These are phyloP conservation scores for Fusarium torreyae DNA, from an alignment of 2,329 filamentous ascomycete species.

Conservation along the genomic window DNA sequence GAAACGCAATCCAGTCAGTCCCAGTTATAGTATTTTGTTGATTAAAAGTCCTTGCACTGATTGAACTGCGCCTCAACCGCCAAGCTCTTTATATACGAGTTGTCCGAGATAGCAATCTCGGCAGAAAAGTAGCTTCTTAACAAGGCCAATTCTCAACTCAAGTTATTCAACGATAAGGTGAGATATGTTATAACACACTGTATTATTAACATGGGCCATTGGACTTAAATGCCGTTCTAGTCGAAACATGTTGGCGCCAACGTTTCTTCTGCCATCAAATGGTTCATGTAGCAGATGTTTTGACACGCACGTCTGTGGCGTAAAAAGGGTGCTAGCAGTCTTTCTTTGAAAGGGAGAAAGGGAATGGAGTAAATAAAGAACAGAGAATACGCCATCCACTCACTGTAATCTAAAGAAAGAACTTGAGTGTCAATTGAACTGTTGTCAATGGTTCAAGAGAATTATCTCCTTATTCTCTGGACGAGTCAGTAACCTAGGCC, in stretches of 20 bases:
- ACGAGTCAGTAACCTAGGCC: conserved; percentile 19
- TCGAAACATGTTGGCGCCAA: conserved; percentile 22
- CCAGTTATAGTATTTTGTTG: neutral
- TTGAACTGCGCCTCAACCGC: conserved; percentile 7
- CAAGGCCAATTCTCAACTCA: neutral
- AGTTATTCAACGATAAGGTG: neutral
- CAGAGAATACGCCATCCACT: neutral
- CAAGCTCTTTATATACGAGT: conserved; percentile 15
- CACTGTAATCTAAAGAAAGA: neutral
- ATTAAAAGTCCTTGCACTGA: neutral
- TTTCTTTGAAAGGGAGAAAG: conserved; percentile 23
- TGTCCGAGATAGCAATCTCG: conserved; percentile 16
- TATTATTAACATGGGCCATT: conserved; percentile 18
- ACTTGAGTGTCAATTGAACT: neutral
- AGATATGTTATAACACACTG: conserved; percentile 5
- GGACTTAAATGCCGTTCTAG: conserved; percentile 13
- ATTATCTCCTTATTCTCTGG: neutral
- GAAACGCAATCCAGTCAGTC: conserved; percentile 33
- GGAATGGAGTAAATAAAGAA: conserved; percentile 11
- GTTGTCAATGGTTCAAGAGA: neutral
- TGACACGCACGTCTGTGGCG: conserved; percentile 42
- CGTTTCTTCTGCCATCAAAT: conserved; percentile 16
- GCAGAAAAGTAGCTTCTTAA: conserved; percentile 2
- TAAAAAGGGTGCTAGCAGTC: conserved; percentile 15
- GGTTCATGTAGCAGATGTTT: conserved; percentile 1